Evolutionary conservation across 352 stramenopile genomes (phyloP), one percentile per base, ranked within the genome.

Genomic region (Globisporangium polare): DNA sequence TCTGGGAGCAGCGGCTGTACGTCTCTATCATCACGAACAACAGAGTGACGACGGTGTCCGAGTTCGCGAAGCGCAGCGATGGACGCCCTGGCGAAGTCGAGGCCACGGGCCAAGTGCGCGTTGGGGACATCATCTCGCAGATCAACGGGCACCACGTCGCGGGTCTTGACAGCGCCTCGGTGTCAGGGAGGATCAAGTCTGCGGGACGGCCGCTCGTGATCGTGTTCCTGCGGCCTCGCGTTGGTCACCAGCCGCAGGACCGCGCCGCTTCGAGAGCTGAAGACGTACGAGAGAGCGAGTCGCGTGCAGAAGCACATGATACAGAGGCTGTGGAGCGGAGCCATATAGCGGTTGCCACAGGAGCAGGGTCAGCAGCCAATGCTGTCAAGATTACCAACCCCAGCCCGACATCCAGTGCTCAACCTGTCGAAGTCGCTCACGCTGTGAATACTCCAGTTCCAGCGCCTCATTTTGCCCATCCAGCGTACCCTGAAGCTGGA

Each of bases 1-100:
- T 93, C 0, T 90, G 80, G 78, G 83, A 75, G 15, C 47, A 73
- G 59, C 71, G 82, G n/a, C 68, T 93, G 41, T 89, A 84, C 66
- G 70, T 83, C 9, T 82, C 78, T 26, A 89, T 93, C 51, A 77
- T 77, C 61, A 86, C 80, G 35, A 77, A 67, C 53, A 63, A 66
- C 24, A 73, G 74, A 29, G 69, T 75, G 43, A 90, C 84, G 26
- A 75, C 67, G 20, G 56, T 93, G 12, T 73, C 79, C 15, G 71
- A 89, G 43, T 70, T 93, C 31, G 61, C 88, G 5, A 66, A 60
- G 31, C 89, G 73, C 17, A 62, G 71, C 0, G 68, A 85, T 41
- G 78, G 82, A 5, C 31, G 33, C 0, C 31, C 68, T 0, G 83
- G 83, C 18, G 83, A 92, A 68, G 69, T 92, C 55, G 79, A 90